Base-by-base conservation (phyloP, 192 early-diverging fungal species). In the Thamnidium elegans region DNA sequence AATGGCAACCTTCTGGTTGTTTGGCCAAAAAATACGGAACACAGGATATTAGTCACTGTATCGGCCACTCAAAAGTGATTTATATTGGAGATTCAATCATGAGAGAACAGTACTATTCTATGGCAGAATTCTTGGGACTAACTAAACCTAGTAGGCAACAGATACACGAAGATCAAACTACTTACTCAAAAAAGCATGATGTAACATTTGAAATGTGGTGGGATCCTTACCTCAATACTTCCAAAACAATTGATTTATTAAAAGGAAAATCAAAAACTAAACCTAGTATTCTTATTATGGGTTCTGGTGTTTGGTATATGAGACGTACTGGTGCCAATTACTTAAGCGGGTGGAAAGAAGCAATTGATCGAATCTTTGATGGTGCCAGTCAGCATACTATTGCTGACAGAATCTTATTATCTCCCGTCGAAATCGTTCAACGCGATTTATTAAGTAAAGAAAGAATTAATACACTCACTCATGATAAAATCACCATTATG, bases 31-130 rank as follows among this genome's bases (percentile, higher is more conserved):
- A 67, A 19, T 90, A 89, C 71, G 64, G 72, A 11, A 6, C 50
- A 0, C 36, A 70, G 15, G 74, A 81, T 14, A 61, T 82, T 11
- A 30, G 43, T 0, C 58, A 43, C 8, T 92, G 90, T 56, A 52
- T 89, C 1, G 68, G 44, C 11, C 59, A 73, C 30, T 68, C 73
- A 6, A 74, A 79, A 19, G 68, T 81, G 8, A 70, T 88, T 32
- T 86, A 86, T 67, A 76, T 87, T 56, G 89, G 91, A 39, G 89
- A 93, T 70, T 91, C 89, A 0, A 73, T 84, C 1, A 78, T 85
- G 43, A 81, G 91, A 20, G 75, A 81, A 47, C 79, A 86, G 43
- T 90, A 84, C 58, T 78, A 83, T 54, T 74, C 87, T 0, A 53
- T 87, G 50, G 72, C 74, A 23, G 67, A 76, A 21, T 58, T 75